Evolutionary conservation across 1,284 basidiomycete genomes (phyloP).

Genomic region (Rugosomyces carneus): DNA sequence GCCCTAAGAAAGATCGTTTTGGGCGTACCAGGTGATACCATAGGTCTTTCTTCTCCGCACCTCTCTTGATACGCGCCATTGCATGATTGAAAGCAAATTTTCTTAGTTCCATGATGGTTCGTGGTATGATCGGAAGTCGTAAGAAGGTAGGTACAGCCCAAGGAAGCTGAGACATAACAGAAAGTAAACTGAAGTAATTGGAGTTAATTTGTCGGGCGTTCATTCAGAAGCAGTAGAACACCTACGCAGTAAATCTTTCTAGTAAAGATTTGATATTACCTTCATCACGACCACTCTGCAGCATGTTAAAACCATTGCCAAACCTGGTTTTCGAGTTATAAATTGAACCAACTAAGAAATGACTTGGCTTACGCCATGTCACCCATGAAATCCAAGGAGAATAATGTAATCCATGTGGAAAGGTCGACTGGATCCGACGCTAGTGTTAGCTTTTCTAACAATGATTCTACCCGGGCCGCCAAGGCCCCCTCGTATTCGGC

Average conservation of each 20-base stretch:
- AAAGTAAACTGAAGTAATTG: conserved; percentile 7
- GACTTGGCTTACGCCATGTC: conserved; percentile 13
- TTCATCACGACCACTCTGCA: neutral
- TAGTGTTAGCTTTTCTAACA: conserved; percentile 5
- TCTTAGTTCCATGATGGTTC: conserved; percentile 11
- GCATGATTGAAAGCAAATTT: conserved; percentile 14
- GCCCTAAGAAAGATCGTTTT: neutral
- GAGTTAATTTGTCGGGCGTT: neutral
- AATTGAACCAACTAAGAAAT: neutral
- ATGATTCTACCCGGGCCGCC: conserved; percentile 5
- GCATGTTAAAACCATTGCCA: neutral
- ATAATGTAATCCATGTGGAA: conserved; percentile 12
- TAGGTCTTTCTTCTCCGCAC: conserved; percentile 34
- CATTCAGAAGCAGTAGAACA: neutral
- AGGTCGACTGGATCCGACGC: conserved; percentile 6
- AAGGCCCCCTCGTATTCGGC: conserved; percentile 13
- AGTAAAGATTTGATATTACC: no score
- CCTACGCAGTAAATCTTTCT: conserved; percentile 15
- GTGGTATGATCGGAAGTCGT: conserved; percentile 12
- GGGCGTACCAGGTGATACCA: conserved; percentile 37
- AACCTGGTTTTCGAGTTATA: conserved; percentile 11
- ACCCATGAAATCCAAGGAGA: conserved; percentile 17
- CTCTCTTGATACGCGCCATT: conserved; percentile 10
- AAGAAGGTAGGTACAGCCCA: conserved; percentile 13
- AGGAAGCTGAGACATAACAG: conserved; percentile 13